Percentiles rank a stretch among this genome's conserved stretches.
Evolutionary conservation across 1,284 basidiomycete species (phyloP).

Genomic region (Rhodotorula sp.): DNA sequence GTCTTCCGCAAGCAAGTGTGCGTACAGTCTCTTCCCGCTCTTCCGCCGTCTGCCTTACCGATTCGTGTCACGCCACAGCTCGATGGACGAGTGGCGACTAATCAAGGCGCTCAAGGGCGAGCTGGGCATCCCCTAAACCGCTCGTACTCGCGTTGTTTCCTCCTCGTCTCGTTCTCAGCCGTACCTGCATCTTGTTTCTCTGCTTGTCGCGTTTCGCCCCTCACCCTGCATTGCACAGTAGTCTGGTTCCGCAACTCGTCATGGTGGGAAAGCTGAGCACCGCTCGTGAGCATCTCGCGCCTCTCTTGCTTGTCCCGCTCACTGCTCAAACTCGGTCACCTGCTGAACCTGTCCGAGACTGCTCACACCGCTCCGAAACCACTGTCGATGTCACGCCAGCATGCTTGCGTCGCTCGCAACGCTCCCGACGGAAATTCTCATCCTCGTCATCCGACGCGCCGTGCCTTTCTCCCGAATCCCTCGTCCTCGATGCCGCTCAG

Average conservation of each 20-base stretch:
- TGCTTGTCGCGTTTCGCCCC: background rate
- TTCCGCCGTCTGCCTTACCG: constrained; percentile 20
- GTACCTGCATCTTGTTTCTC: background rate
- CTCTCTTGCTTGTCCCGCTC: too few species aligned
- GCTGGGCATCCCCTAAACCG: constrained; percentile 52
- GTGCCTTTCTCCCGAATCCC: too few species aligned
- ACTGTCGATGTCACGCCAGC: too few species aligned
- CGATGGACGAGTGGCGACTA: constrained; percentile 90
- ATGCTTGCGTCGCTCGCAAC: too few species aligned
- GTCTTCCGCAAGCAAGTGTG: constrained; percentile 37
- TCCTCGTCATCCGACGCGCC: background rate
- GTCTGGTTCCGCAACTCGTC: background rate
- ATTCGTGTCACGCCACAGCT: constrained; percentile 59
- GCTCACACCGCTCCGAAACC: too few species aligned
- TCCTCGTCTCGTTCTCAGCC: background rate
- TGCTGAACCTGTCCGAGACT: too few species aligned
- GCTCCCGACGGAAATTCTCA: background rate
- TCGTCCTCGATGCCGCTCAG: background rate
- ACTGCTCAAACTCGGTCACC: too few species aligned
- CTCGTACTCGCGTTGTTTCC: background rate
- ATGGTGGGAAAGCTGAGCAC: too few species aligned
- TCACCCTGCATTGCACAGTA: background rate
- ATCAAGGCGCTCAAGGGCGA: constrained; percentile 90
- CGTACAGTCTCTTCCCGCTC: background rate
- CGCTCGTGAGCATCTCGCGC: too few species aligned